phyloP scores from a whole-genome alignment of 495 filamentous ascomycete species.

The Hypoxylon lienhwacheense region DNA sequence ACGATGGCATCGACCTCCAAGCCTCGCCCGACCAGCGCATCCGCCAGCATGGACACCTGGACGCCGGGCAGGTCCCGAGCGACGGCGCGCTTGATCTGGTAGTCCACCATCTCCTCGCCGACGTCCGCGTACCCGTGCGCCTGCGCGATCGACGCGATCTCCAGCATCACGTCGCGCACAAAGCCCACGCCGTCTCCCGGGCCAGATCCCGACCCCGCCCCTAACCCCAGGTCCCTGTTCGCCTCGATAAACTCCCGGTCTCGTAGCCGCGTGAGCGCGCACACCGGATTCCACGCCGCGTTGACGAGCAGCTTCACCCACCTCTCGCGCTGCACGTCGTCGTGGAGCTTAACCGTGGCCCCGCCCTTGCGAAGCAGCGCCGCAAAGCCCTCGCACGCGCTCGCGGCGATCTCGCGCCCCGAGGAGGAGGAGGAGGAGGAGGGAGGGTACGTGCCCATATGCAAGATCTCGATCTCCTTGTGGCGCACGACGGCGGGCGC shows the following conservation, averaged over 20 bases:
- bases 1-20: conserved; percentile 59
- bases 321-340: conserved; percentile 55
- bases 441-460: conserved; percentile 54
- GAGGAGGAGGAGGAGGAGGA: conserved; percentile 3
- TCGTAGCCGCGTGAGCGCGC: conserved; percentile 49
- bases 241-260: conserved; percentile 50
- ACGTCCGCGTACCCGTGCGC: conserved; percentile 48
- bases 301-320: conserved; percentile 58
- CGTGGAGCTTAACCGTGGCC: conserved; percentile 43
- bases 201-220: neutral
- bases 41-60: conserved; percentile 54
- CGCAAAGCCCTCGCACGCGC: conserved; percentile 41
- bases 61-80: conserved; percentile 39
- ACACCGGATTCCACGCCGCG: conserved; percentile 56
- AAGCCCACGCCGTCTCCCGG: conserved; percentile 37
- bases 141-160: conserved; percentile 51
- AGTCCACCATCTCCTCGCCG: conserved; percentile 41
- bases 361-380: conserved; percentile 44
- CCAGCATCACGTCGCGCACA: conserved; percentile 51
- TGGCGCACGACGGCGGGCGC: conserved; percentile 40
- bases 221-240: conserved; percentile 10
- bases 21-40: conserved; percentile 42
- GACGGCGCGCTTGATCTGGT: conserved; percentile 43
- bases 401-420: conserved; percentile 37
- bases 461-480: conserved; percentile 42